Percentiles rank a stretch among this genome's conserved stretches.
Conservation (phyloP, 225 moss, liverwort and hornwort species). For the Bryum argenteum region DNA sequence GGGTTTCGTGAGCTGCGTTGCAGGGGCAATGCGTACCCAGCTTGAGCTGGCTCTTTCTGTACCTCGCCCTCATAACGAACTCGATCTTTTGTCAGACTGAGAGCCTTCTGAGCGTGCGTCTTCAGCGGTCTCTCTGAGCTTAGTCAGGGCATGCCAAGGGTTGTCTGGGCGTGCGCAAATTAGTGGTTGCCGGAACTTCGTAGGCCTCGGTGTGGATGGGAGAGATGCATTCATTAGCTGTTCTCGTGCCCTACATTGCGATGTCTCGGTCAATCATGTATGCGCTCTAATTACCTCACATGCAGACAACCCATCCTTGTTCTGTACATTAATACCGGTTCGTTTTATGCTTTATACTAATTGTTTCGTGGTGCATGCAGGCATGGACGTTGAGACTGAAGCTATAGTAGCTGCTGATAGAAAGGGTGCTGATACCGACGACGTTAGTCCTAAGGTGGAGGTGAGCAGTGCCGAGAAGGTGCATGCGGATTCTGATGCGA, state of each 20-base stretch:
- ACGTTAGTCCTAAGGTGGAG: slow-evolving; percentile 37
- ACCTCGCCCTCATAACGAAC: slow-evolving; percentile 41
- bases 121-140: slow-evolving; percentile 10
- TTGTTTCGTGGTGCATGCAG: slow-evolving; percentile 29
- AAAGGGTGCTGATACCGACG: slow-evolving; percentile 21
- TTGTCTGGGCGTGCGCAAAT: slow-evolving; percentile 16
- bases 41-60: slow-evolving; percentile 43
- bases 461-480: slow-evolving; percentile 38
- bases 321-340: neutral
- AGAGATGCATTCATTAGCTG: neutral
- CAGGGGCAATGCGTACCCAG: slow-evolving; percentile 33
- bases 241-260: no score
- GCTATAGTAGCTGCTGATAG: slow-evolving; percentile 25
- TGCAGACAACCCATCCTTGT: neutral
- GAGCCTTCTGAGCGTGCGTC: slow-evolving; percentile 19
- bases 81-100: slow-evolving; percentile 40
- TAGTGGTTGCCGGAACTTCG: neutral
- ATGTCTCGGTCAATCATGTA: neutral
- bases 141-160: slow-evolving; percentile 22
- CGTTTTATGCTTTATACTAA: neutral
- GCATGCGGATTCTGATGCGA: slow-evolving; percentile 22
- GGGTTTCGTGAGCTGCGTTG: slow-evolving; percentile 52
- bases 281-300: neutral
- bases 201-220: neutral
- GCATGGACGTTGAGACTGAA: slow-evolving; percentile 42